Evolutionary conservation across 2,329 filamentous ascomycete species (phyloP).

Genomic region (Paecilomyces formosus): DNA sequence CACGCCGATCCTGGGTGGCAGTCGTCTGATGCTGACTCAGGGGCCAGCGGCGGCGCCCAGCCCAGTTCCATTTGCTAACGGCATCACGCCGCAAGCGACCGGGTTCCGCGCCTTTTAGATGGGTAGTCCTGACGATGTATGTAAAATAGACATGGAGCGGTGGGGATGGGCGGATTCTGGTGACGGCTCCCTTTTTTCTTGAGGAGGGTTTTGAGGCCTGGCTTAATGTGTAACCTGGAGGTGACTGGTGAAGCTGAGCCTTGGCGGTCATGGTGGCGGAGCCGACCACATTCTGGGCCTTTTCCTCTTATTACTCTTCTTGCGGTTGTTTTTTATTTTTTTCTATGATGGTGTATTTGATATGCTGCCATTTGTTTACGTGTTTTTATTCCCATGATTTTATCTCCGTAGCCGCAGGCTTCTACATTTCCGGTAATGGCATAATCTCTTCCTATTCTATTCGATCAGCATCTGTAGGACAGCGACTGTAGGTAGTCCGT

Average conservation of each 20-base stretch:
- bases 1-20: slow-evolving; percentile 77
- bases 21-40: slow-evolving; percentile 90
- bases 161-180: neutral
- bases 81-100: slow-evolving; percentile 81
- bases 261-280: neutral
- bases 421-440: neutral
- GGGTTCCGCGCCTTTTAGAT: slow-evolving; percentile 56
- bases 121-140: neutral
- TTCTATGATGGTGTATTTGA: neutral
- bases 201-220: neutral
- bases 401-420: neutral
- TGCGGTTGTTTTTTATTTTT: neutral
- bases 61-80: slow-evolving; percentile 71
- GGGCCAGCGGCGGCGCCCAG: slow-evolving; percentile 55
- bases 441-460: neutral
- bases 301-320: neutral
- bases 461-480: neutral
- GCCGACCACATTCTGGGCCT: neutral
- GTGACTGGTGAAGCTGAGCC: neutral
- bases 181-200: neutral
- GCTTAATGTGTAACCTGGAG: neutral
- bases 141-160: neutral
- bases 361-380: neutral
- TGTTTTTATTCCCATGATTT: neutral
- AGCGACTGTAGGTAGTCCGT: neutral